Conservation (phyloP, 2,329 filamentous ascomycete genomes). For the Neonectria faginata region DNA sequence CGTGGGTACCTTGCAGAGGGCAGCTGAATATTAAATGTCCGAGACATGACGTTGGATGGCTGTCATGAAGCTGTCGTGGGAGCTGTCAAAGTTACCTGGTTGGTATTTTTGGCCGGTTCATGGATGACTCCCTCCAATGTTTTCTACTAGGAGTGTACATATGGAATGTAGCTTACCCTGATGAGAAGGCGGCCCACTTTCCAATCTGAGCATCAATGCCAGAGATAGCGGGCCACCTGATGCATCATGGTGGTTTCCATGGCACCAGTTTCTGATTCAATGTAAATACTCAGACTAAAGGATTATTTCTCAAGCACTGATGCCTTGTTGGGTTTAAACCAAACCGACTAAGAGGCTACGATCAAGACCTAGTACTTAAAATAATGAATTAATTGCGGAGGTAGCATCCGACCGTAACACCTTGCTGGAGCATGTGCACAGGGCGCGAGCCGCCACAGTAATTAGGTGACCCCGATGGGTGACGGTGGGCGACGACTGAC, state of each 20-base stretch:
- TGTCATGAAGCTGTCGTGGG: background rate
- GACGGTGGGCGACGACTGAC: background rate
- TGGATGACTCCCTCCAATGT: too few species aligned
- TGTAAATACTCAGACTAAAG: too few species aligned
- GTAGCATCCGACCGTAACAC: conserved; percentile 19
- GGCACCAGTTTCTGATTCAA: background rate
- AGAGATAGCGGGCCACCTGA: background rate
- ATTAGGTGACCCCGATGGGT: background rate
- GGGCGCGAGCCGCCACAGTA: conserved; percentile 16
- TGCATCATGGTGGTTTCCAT: background rate
- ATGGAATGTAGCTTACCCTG: background rate
- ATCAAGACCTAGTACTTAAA: background rate
- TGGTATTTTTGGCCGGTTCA: background rate
- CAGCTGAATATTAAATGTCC: conserved; percentile 12
- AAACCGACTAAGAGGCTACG: background rate
- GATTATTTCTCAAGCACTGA: background rate
- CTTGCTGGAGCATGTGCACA: conserved; percentile 32
- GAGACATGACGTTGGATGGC: conserved; percentile 22
- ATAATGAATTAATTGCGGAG: conserved; percentile 2
- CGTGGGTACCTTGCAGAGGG: background rate
- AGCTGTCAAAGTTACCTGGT: background rate
- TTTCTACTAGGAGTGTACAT: background rate
- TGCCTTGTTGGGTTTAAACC: background rate
- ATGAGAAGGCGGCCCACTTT: too few species aligned
- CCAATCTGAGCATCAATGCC: background rate